A percentile compares a stretch with the other conserved stretches of the same genome.
Evolutionary conservation across 78 protist genomes (phyloP).

Genomic region (Protostelium mycophagum): DNA sequence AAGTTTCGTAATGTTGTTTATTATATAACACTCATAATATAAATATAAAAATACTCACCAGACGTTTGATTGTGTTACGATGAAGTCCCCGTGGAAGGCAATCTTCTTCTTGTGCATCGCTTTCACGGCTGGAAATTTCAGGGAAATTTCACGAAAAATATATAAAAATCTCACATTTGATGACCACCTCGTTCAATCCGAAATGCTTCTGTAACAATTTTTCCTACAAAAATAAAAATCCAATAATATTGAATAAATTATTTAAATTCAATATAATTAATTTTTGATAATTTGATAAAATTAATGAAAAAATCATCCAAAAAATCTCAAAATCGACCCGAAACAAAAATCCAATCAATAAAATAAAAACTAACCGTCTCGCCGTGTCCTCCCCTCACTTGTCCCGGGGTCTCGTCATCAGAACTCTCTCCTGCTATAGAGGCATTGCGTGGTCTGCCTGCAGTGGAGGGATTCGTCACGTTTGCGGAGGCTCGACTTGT

Average conservation of each 20-base stretch:
- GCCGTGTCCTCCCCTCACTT: not conserved
- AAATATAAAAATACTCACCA: not conserved
- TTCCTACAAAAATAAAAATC: not conserved
- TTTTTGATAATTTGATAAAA: too few species aligned
- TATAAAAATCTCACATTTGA: too few species aligned
- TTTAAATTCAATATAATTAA: too few species aligned
- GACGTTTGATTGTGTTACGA: not conserved
- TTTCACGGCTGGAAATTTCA: not conserved
- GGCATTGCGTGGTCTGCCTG: not conserved
- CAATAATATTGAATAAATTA: too few species aligned
- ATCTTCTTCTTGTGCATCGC: not conserved
- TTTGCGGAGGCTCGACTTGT: not conserved
- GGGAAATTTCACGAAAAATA: too few species aligned
- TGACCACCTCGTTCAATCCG: not conserved
- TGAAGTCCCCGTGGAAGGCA: not conserved
- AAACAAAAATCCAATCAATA: too few species aligned
- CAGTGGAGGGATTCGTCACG: not conserved
- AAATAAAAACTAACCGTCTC: not conserved
- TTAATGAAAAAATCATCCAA: too few species aligned
- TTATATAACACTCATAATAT: too few species aligned
- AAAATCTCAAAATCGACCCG: too few species aligned
- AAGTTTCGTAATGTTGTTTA: too few species aligned
- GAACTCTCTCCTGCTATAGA: not conserved
- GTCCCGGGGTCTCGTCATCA: not conserved
- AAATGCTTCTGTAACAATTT: not conserved